phyloP scores from a whole-genome alignment of 2,329 filamentous ascomycete genomes.

The Didymosphaeria variabile region DNA sequence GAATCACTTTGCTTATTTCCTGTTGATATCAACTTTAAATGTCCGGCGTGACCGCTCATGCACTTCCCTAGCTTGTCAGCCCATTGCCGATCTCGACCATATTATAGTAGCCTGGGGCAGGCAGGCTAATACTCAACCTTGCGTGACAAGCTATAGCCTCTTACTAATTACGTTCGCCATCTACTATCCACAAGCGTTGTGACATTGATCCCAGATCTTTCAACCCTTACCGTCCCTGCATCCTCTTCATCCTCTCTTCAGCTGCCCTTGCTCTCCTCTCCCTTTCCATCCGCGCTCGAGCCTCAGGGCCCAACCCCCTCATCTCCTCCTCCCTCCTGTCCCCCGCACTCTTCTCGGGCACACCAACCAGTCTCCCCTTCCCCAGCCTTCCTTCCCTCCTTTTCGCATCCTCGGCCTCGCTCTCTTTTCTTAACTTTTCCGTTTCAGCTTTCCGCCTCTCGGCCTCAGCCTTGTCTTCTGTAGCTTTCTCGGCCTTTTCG shows the following conservation, averaged over 20 bases:
- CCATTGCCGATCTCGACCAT: too few species aligned
- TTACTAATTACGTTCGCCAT: too few species aligned
- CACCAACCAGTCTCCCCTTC: slow-evolving; percentile 61
- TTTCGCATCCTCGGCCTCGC: slow-evolving; percentile 59
- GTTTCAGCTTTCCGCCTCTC: slow-evolving; percentile 78
- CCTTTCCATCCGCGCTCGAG: slow-evolving; percentile 82
- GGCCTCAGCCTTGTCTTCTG: slow-evolving; percentile 67
- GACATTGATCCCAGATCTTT: too few species aligned
- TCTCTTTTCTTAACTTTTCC: slow-evolving; percentile 71
- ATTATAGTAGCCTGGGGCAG: too few species aligned
- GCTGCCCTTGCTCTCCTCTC: slow-evolving; percentile 91
- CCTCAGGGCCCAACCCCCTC: slow-evolving; percentile 86
- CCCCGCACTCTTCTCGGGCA: slow-evolving; percentile 75
- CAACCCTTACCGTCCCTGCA: background rate
- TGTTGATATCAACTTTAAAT: too few species aligned
- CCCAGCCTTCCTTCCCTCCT: slow-evolving; percentile 60
- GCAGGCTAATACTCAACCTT: too few species aligned
- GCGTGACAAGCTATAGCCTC: too few species aligned
- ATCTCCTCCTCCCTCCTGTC: slow-evolving; percentile 85
- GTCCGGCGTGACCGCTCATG: too few species aligned
- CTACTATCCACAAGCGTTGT: too few species aligned
- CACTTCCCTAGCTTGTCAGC: too few species aligned
- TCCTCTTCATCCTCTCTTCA: slow-evolving; percentile 81
- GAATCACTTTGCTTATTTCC: too few species aligned
- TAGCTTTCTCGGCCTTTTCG: slow-evolving; percentile 74